phyloP scores from a whole-genome alignment of 768 basidiomycete genomes.

The Mycena vitilis region DNA sequence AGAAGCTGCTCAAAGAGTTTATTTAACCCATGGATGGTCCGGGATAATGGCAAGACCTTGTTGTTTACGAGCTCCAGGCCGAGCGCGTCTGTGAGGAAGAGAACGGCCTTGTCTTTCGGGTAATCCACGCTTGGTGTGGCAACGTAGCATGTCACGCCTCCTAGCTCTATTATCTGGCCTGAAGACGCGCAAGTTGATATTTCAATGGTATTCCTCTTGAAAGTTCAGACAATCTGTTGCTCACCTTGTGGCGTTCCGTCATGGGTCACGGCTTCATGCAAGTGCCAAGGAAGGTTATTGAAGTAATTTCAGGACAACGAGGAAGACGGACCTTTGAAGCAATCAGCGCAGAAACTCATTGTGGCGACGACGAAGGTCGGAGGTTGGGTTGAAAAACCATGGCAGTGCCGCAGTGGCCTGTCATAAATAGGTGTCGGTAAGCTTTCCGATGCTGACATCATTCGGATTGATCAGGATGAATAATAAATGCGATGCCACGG shows the following conservation, averaged over 20 bases:
- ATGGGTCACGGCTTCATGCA: slow-evolving; percentile 41
- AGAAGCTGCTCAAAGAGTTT: slow-evolving; percentile 38
- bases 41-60: slow-evolving; percentile 34
- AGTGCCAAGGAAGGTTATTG: background rate
- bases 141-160: slow-evolving; percentile 54
- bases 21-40: no score
- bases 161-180: slow-evolving; percentile 52
- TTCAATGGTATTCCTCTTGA: no score
- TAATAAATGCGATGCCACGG: no score
- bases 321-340: no score
- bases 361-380: no score
- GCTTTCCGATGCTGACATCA: no score
- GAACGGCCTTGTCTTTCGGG: slow-evolving; percentile 48
- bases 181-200: background rate
- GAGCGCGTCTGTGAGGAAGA: slow-evolving; percentile 54
- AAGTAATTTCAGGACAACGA: background rate
- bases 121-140: slow-evolving; percentile 51
- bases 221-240: no score
- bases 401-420: no score
- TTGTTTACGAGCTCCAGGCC: slow-evolving; percentile 50
- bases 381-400: no score
- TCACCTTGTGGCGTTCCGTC: slow-evolving; percentile 39
- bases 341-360: no score
- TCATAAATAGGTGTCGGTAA: no score
- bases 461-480: no score